A percentile compares a stretch with the other conserved stretches of the same genome.
These are phyloP conservation scores for Phycomyces blakesleeanus DNA, from an alignment of 192 early-diverging fungal genomes.

Conservation along the genomic window DNA sequence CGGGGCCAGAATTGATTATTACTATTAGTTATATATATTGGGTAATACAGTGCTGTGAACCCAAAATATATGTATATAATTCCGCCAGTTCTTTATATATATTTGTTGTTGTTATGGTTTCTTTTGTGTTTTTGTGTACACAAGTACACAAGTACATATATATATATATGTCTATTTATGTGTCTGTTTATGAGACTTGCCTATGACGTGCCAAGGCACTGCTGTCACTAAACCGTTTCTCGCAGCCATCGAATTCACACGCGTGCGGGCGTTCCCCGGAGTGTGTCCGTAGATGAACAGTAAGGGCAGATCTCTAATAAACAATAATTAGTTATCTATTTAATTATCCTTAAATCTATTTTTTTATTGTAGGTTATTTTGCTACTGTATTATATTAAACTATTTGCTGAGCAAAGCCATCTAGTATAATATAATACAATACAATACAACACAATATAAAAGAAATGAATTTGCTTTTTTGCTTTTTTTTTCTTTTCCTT, in stretches of 20 bases:
- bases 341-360: neutral
- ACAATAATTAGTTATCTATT: neutral
- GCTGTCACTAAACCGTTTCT: constrained; percentile 73
- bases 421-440: too few species aligned
- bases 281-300: constrained; percentile 74
- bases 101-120: too few species aligned
- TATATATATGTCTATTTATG: neutral
- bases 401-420: constrained; percentile 55
- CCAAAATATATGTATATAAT: too few species aligned
- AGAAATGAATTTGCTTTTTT: too few species aligned
- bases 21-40: too few species aligned
- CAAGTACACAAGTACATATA: too few species aligned
- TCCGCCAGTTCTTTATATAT: neutral
- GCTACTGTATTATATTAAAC: too few species aligned
- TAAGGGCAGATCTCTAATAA: constrained; percentile 69
- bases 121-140: too few species aligned
- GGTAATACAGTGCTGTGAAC: too few species aligned
- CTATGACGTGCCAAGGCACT: constrained; percentile 71
- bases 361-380: constrained; percentile 35
- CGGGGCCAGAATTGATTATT: too few species aligned
- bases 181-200: constrained; percentile 23
- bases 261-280: constrained; percentile 69
- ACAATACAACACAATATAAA: too few species aligned
- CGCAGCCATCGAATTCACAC: constrained; percentile 64
- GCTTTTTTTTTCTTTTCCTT: too few species aligned